Evolutionary conservation across 331 rosid genomes (phyloP).

Genomic region (Erythrophleum ivorense): DNA sequence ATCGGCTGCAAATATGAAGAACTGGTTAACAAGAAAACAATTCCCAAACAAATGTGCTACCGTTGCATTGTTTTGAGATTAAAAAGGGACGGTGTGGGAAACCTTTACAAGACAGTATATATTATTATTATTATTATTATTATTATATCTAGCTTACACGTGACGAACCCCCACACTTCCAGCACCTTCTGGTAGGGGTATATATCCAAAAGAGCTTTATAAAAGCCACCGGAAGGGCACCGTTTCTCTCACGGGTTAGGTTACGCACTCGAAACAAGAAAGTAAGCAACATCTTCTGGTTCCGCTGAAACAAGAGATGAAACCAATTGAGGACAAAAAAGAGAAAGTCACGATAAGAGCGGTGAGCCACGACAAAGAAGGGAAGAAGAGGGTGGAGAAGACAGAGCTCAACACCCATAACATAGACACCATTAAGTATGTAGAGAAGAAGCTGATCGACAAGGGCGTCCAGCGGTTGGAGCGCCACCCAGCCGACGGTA

Average conservation of each 20-base stretch:
- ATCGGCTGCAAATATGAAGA: too few species aligned
- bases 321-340: constrained; percentile 59
- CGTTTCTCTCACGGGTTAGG: too few species aligned
- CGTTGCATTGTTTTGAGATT: not conserved
- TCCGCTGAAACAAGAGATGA: constrained; percentile 45
- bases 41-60: not conserved
- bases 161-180: not conserved
- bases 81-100: not conserved
- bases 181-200: constrained; percentile 35
- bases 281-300: too few species aligned
- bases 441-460: constrained; percentile 71
- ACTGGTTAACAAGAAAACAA: not conserved
- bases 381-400: constrained; percentile 66
- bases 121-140: too few species aligned
- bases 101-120: not conserved
- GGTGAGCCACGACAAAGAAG: constrained; percentile 69
- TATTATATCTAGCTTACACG: constrained; percentile 6
- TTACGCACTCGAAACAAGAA: too few species aligned
- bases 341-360: constrained; percentile 64
- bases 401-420: constrained; percentile 55
- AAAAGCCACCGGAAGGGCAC: not conserved
- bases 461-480: constrained; percentile 73
- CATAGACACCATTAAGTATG: constrained; percentile 62
- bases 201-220: not conserved
- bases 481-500: constrained; percentile 71